These are phyloP conservation scores for Secale cereale DNA, from an alignment of 176 grass and related monocot genomes.

Conservation along the genomic window DNA sequence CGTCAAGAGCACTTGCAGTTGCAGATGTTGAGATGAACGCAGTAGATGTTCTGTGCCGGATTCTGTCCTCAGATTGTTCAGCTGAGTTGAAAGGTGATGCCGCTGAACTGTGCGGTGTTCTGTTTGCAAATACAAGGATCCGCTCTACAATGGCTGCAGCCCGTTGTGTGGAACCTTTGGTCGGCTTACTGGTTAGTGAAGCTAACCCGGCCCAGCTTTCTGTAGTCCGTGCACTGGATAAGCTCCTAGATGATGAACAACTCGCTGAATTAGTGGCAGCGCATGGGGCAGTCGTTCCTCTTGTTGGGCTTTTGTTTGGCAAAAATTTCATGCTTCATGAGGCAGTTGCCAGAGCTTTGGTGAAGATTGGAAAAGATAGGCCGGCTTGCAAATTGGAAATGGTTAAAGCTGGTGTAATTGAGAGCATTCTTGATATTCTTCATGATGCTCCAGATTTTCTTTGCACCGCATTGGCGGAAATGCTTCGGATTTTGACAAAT, in stretches of 20 bases:
- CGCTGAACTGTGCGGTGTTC: conserved; percentile 87
- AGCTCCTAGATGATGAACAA: conserved; percentile 94
- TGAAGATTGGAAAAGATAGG: conserved; percentile 94
- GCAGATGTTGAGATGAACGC: conserved; percentile 97
- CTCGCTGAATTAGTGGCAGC: conserved; percentile 86
- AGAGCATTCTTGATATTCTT: conserved; percentile 94
- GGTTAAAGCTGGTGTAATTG: conserved; percentile 94
- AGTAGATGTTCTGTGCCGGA: conserved; percentile 91
- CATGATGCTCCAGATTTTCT: conserved; percentile 97
- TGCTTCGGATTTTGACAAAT: conserved; percentile 97
- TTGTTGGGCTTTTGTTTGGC: conserved; percentile 91
- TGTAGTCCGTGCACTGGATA: conserved; percentile 95
- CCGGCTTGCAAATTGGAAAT: conserved; percentile 98
- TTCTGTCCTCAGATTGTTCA: conserved; percentile 90
- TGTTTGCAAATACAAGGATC: conserved; percentile 97
- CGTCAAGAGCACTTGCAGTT: conserved; percentile 83
- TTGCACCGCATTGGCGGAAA: conserved; percentile 81
- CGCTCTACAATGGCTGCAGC: conserved; percentile 90
- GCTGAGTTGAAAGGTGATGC: conserved; percentile 94
- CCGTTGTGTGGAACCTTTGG: conserved; percentile 90
- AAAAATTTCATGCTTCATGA: conserved; percentile 91
- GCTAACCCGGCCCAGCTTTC: conserved; percentile 82
- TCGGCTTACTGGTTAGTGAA: conserved; percentile 80
- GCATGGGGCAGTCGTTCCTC: conserved; percentile 83
- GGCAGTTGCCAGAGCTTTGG: conserved; percentile 81